Percentiles rank a stretch among this genome's conserved stretches.
phyloP scores from a whole-genome alignment of 345 rosid genomes.

The Brassica carinata region DNA sequence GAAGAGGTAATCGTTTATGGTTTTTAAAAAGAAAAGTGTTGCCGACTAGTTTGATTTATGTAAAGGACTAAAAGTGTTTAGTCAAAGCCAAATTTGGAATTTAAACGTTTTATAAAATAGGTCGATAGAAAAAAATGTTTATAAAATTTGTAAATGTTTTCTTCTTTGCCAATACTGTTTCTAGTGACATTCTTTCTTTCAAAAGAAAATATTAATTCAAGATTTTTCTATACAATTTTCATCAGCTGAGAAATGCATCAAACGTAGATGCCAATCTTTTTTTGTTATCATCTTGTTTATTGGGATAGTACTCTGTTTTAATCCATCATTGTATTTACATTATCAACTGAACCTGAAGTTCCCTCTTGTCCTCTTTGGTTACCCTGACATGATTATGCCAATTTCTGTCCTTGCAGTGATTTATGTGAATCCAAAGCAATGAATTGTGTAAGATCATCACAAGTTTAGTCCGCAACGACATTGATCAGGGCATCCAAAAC shows the following conservation, averaged over 20 bases:
- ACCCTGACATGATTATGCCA: not conserved
- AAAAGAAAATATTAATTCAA: not conserved
- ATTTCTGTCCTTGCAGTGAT: slow-evolving; percentile 41
- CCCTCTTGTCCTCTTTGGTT: not conserved
- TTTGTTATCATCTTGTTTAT: not conserved
- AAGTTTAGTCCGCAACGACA: slow-evolving; percentile 69
- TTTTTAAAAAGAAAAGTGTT: not conserved
- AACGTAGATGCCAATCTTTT: not conserved
- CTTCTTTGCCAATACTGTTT: not conserved
- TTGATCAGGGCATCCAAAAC: slow-evolving; percentile 60
- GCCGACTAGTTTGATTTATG: not conserved
- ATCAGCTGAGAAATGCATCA: not conserved
- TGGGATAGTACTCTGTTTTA: not conserved
- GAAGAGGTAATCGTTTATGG: not conserved
- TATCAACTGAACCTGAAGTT: not conserved
- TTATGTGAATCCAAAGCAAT: slow-evolving; percentile 55
- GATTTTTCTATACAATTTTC: not conserved
- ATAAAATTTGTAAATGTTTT: not conserved
- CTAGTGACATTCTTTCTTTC: not conserved
- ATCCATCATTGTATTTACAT: not conserved
- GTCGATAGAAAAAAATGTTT: not conserved
- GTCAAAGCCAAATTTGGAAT: not conserved
- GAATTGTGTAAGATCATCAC: no score
- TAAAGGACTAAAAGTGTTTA: not conserved
- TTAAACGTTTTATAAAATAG: not conserved